phyloP scores from a whole-genome alignment of 352 stramenopile genomes.

The Phytopythium boreale region DNA sequence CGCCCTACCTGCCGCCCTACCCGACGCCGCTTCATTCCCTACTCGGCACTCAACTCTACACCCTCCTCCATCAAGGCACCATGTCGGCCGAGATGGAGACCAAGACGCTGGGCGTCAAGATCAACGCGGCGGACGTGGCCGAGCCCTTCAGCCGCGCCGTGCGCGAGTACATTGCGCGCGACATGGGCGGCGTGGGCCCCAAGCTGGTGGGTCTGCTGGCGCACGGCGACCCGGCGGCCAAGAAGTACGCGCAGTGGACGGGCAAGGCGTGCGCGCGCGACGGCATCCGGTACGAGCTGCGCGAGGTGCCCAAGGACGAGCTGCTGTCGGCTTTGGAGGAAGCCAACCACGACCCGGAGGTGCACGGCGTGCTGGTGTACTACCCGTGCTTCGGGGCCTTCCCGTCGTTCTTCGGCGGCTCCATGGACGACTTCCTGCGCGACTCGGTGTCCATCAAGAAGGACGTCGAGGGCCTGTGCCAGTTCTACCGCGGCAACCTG shows the following conservation, averaged over 20 bases:
- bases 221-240: slow-evolving; percentile 92
- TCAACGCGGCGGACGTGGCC: slow-evolving; percentile 80
- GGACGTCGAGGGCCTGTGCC: slow-evolving; percentile 96
- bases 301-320: slow-evolving; percentile 91
- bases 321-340: slow-evolving; percentile 92
- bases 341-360: slow-evolving; percentile 92
- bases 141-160: slow-evolving; percentile 86
- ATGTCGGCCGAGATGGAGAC: slow-evolving; percentile 5
- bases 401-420: slow-evolving; percentile 94
- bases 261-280: slow-evolving; percentile 93
- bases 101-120: slow-evolving; percentile 37
- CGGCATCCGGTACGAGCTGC: slow-evolving; percentile 96
- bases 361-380: slow-evolving; percentile 98
- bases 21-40: neutral
- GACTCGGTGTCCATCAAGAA: slow-evolving; percentile 96
- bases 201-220: slow-evolving; percentile 92
- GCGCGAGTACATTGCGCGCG: slow-evolving; percentile 72
- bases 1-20: neutral
- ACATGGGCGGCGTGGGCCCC: slow-evolving; percentile 75
- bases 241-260: slow-evolving; percentile 97
- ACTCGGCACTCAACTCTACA: neutral
- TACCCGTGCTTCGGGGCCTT: slow-evolving; percentile 98
- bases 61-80: neutral
- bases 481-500: slow-evolving; percentile 95
- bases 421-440: slow-evolving; percentile 97